Base-by-base conservation (phyloP, 345 rosid genomes). In the Salix brachista region DNA sequence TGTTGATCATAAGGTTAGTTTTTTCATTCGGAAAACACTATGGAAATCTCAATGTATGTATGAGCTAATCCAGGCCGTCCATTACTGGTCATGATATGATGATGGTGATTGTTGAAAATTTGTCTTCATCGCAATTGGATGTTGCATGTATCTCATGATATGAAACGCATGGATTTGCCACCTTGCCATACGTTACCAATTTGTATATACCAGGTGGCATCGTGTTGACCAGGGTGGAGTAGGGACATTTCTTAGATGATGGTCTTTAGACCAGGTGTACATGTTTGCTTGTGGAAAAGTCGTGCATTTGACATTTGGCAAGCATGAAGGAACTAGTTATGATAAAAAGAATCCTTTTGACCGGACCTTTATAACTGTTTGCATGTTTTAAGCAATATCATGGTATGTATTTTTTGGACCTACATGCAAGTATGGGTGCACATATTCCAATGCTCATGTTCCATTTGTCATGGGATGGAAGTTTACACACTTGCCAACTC, bases 1-100 rank as follows among this genome's bases (percentile, higher is more conserved):
- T 41, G 71, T 66, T 14, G 93, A 90, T 81, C 93, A 88, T 61
- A 90, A 88, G 91, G 90, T 90, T 67, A 69, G 86, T 67, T 71
- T 75, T 67, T 71, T 36, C 67, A 67, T 4, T 50, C 68, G 54
- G 52, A 34, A 16, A 2, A 19, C 8, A 2, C 17, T 16, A 19
- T 0, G 71, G 48, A 12, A n/a, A 41, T 71, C 5, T 46, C 6
- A 58, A 23, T 58, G 25, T 1, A 23, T 3, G 28, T 23, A 25
- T n/a, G 12, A 23, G 5, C 28, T 3, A 9, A 9, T 41, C 64
- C 64, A 10, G 28, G 23, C 64, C 64, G 64, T n/a, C 64, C 28
- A n/a, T n/a, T 23, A 0, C 13, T 23, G 25, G 64, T 23, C 64
- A 58, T n/a, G 61, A 56, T 56, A 3, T 54, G 23, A 54, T 8